These are phyloP conservation scores for Lasiodiplodia hormozganensis DNA, from an alignment of 2,329 filamentous ascomycete species.

Conservation along the genomic window DNA sequence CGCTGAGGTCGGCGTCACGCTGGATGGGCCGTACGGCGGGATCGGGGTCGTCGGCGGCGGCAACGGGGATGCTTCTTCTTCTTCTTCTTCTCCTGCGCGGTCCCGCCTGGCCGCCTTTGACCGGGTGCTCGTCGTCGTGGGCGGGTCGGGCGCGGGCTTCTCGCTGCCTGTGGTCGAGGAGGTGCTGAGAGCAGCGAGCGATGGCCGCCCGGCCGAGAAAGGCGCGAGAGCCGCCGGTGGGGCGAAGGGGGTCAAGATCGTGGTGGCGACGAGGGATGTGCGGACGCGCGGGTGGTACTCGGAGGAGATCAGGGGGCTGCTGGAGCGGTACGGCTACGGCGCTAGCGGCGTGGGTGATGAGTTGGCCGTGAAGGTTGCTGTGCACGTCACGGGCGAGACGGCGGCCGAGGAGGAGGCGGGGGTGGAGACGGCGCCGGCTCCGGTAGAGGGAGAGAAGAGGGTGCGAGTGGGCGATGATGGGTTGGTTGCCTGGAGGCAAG, in stretches of 20 bases:
- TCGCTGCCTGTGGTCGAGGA: conserved; percentile 58
- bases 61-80: conserved; percentile 10
- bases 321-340: conserved; percentile 10
- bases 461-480: background rate
- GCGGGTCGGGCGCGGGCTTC: conserved; percentile 64
- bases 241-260: background rate
- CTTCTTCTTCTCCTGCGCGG: too few relatives aligned
- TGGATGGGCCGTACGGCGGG: conserved; percentile 68
- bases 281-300: conserved; percentile 26
- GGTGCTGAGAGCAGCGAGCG: conserved; percentile 34
- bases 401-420: background rate
- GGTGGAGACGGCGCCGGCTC: background rate
- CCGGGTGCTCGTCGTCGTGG: conserved; percentile 57
- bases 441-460: background rate
- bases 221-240: background rate
- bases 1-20: conserved; percentile 51
- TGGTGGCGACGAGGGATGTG: conserved; percentile 23
- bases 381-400: conserved; percentile 22
- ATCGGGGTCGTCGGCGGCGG: conserved; percentile 39
- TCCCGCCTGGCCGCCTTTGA: conserved; percentile 48
- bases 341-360: background rate
- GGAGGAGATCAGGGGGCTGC: conserved; percentile 21
- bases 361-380: background rate
- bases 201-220: background rate
- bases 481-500: background rate